Conservation (phyloP, 2,329 filamentous ascomycete species). For the Fusarium brevicatenulatum region DNA sequence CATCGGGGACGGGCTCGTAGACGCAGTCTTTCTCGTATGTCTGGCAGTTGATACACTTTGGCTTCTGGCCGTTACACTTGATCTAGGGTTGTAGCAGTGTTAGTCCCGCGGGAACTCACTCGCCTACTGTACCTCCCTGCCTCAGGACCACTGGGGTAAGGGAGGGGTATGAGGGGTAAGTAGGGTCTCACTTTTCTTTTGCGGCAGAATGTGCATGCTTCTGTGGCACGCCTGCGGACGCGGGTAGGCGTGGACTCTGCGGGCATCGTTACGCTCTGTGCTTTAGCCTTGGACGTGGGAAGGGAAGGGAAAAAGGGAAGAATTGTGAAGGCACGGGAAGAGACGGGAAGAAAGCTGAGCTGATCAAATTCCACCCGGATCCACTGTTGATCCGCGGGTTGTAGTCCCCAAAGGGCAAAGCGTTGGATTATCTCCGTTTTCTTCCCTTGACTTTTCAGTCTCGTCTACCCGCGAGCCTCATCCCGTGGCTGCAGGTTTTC, state of each 20-base stretch:
- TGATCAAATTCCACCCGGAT: neutral
- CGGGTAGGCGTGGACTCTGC: constrained; percentile 15
- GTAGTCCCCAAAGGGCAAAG: neutral
- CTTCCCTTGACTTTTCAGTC: neutral
- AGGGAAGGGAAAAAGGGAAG: neutral
- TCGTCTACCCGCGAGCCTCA: neutral
- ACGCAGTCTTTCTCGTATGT: constrained; percentile 28
- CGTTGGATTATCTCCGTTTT: neutral
- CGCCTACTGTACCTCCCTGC: no score
- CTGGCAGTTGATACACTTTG: constrained; percentile 31
- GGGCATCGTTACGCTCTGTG: neutral
- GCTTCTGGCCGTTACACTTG: constrained; percentile 54
- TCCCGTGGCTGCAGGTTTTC: neutral
- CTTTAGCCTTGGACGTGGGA: neutral
- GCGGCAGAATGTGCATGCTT: constrained; percentile 48
- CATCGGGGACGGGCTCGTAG: constrained; percentile 43
- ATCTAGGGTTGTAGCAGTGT: constrained; percentile 49
- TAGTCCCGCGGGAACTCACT: constrained; percentile 18
- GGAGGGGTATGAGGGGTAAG: neutral
- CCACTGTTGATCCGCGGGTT: constrained; percentile 25
- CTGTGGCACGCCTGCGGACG: constrained; percentile 42
- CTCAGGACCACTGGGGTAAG: neutral
- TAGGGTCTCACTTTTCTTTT: constrained; percentile 42
- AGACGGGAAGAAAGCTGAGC: constrained; percentile 5
- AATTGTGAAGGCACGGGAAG: constrained; percentile 5